Conservation (phyloP, 805 yeast genomes). For the Candida tammaniensis region DNA sequence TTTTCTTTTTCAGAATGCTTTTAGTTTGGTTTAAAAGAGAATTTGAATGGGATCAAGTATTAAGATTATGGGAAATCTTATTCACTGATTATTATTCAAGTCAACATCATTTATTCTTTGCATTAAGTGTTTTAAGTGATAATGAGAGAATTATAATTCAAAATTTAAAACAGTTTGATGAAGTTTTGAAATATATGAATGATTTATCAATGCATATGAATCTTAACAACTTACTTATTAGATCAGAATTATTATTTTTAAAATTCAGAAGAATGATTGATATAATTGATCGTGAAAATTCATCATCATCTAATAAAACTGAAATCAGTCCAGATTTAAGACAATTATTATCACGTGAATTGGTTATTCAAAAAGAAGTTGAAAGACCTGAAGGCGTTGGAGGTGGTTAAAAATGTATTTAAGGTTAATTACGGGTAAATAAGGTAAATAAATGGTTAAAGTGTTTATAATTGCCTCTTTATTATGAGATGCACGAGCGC, state of each 20-base stretch:
- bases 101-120: conserved; percentile 85
- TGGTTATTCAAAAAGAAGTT: conserved; percentile 63
- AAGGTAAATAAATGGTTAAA: background rate
- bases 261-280: conserved; percentile 78
- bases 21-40: conserved; percentile 95
- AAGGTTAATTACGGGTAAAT: background rate
- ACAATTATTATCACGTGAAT: conserved; percentile 53
- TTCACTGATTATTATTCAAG: conserved; percentile 86
- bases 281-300: conserved; percentile 59
- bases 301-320: conserved; percentile 16
- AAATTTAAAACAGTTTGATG: conserved; percentile 79
- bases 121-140: conserved; percentile 85
- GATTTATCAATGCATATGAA: conserved; percentile 78
- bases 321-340: conserved; percentile 55
- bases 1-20: conserved; percentile 93
- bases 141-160: conserved; percentile 75
- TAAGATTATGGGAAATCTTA: conserved; percentile 86
- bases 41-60: conserved; percentile 71
- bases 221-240: conserved; percentile 70
- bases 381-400: conserved; percentile 43
- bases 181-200: conserved; percentile 88
- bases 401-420: conserved; percentile 30
- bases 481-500: no score
- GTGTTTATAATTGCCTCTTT: no score
- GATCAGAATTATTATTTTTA: conserved; percentile 80